These are phyloP conservation scores for Kokia cookei DNA, from an alignment of 441 rosid genomes.

Conservation along the genomic window DNA sequence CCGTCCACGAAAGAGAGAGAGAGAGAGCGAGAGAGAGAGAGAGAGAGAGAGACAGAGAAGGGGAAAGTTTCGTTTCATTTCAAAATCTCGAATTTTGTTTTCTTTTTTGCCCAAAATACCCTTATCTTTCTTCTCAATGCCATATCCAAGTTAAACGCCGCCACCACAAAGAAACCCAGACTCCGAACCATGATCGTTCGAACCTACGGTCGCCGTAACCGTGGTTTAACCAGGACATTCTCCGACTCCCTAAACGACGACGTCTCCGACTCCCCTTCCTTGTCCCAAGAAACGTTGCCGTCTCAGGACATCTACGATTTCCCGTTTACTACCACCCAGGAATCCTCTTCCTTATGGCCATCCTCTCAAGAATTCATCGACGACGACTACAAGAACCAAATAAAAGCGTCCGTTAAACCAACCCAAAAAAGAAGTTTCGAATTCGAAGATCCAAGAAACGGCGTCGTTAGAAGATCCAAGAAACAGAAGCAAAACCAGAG, in stretches of 20 bases:
- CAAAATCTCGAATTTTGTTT: not conserved
- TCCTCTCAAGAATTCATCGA: conserved; percentile 35
- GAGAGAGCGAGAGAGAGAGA: not conserved
- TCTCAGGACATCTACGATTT: conserved; percentile 39
- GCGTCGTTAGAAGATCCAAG: conserved; percentile 31
- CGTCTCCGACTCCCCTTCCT: conserved; percentile 35
- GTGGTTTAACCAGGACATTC: conserved; percentile 35
- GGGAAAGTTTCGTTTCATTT: not conserved
- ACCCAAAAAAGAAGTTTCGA: conserved; percentile 11
- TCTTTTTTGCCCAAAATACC: conserved; percentile 31
- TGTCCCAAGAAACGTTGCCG: conserved; percentile 51
- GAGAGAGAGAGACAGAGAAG: not conserved
- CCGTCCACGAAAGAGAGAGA: not conserved
- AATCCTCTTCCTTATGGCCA: conserved; percentile 57
- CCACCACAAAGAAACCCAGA: not conserved
- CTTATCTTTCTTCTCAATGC: conserved; percentile 20
- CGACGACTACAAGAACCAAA: conserved; percentile 9
- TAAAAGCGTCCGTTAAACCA: conserved; percentile 2
- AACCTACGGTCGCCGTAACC: conserved; percentile 88
- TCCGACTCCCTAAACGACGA: conserved; percentile 44
- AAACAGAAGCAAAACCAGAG: conserved; percentile 28
- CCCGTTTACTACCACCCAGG: conserved; percentile 66
- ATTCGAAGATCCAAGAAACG: conserved; percentile 22
- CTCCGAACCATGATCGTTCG: conserved; percentile 61
- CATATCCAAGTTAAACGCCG: conserved; percentile 9